Evolutionary conservation across 805 yeast species (phyloP).

Genomic region (Metschnikowia cerradonensis): DNA sequence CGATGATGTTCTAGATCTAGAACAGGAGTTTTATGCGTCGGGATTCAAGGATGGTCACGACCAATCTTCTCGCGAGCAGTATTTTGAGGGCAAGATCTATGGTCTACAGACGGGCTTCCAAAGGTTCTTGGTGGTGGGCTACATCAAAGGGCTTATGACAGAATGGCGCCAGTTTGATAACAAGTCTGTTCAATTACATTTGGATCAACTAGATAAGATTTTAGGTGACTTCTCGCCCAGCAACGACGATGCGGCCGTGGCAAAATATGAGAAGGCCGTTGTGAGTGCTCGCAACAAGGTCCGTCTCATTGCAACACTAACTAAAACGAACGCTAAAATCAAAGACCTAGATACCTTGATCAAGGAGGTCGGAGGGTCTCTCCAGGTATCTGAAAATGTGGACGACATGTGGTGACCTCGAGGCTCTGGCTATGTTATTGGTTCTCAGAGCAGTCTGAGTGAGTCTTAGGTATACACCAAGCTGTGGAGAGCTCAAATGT

Average conservation of each 20-base stretch:
- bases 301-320: constrained; percentile 42
- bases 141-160: constrained; percentile 49
- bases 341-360: constrained; percentile 29
- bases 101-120: constrained; percentile 81
- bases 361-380: constrained; percentile 35
- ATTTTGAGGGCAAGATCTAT: constrained; percentile 73
- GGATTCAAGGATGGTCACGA: constrained; percentile 71
- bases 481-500: background rate
- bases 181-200: constrained; percentile 20
- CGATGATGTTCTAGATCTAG: constrained; percentile 53
- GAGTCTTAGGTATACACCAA: too few species aligned
- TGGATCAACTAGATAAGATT: constrained; percentile 27
- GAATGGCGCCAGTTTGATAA: constrained; percentile 25
- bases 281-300: constrained; percentile 59
- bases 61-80: constrained; percentile 57
- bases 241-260: constrained; percentile 56
- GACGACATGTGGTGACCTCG: constrained; percentile 41
- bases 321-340: constrained; percentile 28
- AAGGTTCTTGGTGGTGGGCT: constrained; percentile 65
- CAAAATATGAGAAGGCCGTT: constrained; percentile 48
- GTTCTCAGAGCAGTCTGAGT: background rate
- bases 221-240: constrained; percentile 15
- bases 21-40: constrained; percentile 55
- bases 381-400: constrained; percentile 33
- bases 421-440: background rate